Evolutionary conservation across 768 basidiomycete species (phyloP).

Genomic region (Lenzites betulinus): DNA sequence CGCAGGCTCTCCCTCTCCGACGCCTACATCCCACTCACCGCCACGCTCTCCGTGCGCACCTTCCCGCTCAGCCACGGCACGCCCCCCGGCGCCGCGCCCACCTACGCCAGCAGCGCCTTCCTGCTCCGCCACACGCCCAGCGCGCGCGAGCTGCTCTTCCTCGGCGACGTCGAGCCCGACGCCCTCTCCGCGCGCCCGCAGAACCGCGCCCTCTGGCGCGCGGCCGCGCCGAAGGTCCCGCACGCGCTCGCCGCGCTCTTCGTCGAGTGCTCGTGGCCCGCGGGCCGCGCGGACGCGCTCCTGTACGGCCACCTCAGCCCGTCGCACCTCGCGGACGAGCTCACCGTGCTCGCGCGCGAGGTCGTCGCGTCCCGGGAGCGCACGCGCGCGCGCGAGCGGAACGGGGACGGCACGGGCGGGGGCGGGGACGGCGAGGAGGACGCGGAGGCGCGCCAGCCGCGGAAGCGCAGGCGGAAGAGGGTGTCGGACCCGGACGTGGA

Average conservation of each 20-base stretch:
- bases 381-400: background rate
- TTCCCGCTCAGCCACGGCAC: conserved; percentile 78
- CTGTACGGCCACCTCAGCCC: conserved; percentile 90
- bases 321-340: conserved; percentile 74
- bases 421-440: background rate
- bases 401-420: background rate
- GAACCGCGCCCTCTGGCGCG: conserved; percentile 77
- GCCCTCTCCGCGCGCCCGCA: conserved; percentile 59
- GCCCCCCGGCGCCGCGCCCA: conserved; percentile 41
- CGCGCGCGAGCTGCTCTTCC: conserved; percentile 80
- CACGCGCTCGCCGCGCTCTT: conserved; percentile 76
- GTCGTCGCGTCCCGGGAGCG: conserved; percentile 51
- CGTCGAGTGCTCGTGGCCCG: conserved; percentile 92
- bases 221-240: conserved; percentile 76
- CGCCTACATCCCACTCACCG: conserved; percentile 52
- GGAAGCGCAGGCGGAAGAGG: conserved; percentile 42
- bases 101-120: conserved; percentile 82
- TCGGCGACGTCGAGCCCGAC: conserved; percentile 93
- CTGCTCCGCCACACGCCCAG: conserved; percentile 73
- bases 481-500: conserved; percentile 40
- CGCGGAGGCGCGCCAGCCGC: conserved; percentile 20
- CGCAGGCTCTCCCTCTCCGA: conserved; percentile 53
- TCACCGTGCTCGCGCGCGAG: conserved; percentile 67
- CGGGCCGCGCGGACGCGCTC: conserved; percentile 62
- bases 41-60: conserved; percentile 60